A percentile compares a stretch with the other conserved stretches of the same genome.
phyloP scores from a whole-genome alignment of 768 basidiomycete species.

The Lactarius sanguifluus region DNA sequence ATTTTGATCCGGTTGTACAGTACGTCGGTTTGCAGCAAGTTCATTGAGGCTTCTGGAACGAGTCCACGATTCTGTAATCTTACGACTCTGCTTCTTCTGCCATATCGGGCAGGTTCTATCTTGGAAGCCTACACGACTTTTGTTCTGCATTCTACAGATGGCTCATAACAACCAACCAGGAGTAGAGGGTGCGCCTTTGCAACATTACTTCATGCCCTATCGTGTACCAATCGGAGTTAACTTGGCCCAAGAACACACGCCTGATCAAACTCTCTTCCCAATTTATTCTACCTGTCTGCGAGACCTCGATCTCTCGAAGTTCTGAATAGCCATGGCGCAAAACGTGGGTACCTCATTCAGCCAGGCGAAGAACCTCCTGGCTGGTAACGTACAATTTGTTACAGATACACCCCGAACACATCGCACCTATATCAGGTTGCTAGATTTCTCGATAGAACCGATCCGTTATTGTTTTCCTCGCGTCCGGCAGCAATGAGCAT shows the following conservation, averaged over 20 bases:
- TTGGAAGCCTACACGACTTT: not conserved
- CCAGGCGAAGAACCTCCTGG: not conserved
- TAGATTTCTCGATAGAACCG: not conserved
- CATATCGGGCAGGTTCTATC: slow-evolving; percentile 2
- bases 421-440: not conserved
- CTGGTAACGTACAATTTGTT: not conserved
- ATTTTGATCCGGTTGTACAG: not conserved
- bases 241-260: slow-evolving; percentile 2
- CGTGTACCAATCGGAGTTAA: slow-evolving; percentile 13
- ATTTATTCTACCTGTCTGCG: not conserved
- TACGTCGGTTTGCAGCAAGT: not conserved
- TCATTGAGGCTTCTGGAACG: not conserved
- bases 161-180: not conserved
- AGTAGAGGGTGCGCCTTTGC: not conserved
- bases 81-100: not conserved
- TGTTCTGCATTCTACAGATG: slow-evolving; percentile 8
- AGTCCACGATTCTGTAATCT: not conserved
- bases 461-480: not conserved
- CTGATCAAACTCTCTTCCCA: not conserved
- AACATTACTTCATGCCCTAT: slow-evolving; percentile 4
- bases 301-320: not conserved
- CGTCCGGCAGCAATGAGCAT: not conserved
- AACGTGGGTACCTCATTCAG: not conserved
- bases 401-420: not conserved
- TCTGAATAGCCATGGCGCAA: slow-evolving; percentile 1